These are phyloP conservation scores for Tulasnella sp. DNA, from an alignment of 768 basidiomycete species.

Conservation along the genomic window DNA sequence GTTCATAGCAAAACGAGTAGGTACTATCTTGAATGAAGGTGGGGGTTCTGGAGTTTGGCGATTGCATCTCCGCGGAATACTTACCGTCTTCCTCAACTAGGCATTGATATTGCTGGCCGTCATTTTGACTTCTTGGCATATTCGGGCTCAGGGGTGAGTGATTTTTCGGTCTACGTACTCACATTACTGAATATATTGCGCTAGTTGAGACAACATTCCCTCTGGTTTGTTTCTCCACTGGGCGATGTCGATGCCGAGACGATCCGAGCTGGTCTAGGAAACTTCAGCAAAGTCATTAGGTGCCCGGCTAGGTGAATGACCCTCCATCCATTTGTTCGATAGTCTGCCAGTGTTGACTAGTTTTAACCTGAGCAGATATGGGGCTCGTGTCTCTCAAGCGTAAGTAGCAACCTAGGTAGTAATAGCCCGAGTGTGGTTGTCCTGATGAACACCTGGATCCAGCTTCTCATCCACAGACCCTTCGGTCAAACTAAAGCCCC, in stretches of 20 bases:
- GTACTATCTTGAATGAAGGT: slow-evolving; percentile 20
- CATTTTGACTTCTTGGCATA: slow-evolving; percentile 35
- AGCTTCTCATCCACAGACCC: slow-evolving; percentile 73
- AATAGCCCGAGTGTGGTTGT: not conserved
- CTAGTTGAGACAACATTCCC: slow-evolving; percentile 34
- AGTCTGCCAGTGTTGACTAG: not conserved
- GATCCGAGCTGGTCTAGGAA: slow-evolving; percentile 68
- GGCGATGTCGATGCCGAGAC: slow-evolving; percentile 56
- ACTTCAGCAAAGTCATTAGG: slow-evolving; percentile 57
- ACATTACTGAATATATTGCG: slow-evolving; percentile 60
- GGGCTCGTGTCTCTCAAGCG: slow-evolving; percentile 80
- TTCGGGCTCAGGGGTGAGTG: slow-evolving; percentile 27
- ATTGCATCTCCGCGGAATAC: not conserved
- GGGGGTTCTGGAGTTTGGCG: not conserved
- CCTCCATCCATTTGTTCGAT: not conserved
- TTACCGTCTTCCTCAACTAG: slow-evolving; percentile 3
- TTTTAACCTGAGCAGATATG: slow-evolving; percentile 48
- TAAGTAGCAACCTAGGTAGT: slow-evolving; percentile 40
- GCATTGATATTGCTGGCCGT: slow-evolving; percentile 30
- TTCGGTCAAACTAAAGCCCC: slow-evolving; percentile 58
- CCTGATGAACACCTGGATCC: not conserved
- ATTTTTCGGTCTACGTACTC: not conserved
- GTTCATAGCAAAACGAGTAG: slow-evolving; percentile 28
- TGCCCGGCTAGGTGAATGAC: slow-evolving; percentile 61
- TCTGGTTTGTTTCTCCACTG: slow-evolving; percentile 35